Percentiles rank a stretch among this genome's conserved stretches.
These are phyloP conservation scores for Takashimella tepidaria DNA, from an alignment of 1,284 basidiomycete species.

Conservation along the genomic window DNA sequence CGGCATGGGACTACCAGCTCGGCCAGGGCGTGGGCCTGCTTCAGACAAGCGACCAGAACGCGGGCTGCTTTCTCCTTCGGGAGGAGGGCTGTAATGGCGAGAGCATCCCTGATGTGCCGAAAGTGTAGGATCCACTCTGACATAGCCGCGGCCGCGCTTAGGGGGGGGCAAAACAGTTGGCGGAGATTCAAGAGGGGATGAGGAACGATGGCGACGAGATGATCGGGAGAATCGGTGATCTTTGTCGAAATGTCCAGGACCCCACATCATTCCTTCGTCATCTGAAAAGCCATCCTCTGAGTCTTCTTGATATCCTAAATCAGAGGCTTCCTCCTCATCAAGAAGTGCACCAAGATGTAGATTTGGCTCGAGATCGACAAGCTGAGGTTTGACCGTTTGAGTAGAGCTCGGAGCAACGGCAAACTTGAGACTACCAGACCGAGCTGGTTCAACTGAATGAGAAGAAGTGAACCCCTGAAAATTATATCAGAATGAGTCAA, in stretches of 20 bases:
- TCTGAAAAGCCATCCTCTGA: conserved; percentile 35
- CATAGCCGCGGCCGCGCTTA: conserved; percentile 33
- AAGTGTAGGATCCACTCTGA: conserved; percentile 25
- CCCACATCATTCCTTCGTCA: conserved; percentile 13
- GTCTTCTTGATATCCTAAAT: conserved; percentile 35
- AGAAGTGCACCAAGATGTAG: neutral
- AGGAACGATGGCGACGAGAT: conserved; percentile 7
- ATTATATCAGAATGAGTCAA: too few species aligned
- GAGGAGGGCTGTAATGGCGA: conserved; percentile 36
- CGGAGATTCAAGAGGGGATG: conserved; percentile 9
- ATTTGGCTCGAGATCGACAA: neutral
- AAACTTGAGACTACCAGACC: conserved; percentile 23
- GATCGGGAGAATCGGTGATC: conserved; percentile 7
- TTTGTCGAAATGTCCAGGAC: conserved; percentile 11
- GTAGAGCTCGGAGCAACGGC: conserved; percentile 15
- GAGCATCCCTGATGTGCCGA: conserved; percentile 22
- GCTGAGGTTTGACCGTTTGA: neutral
- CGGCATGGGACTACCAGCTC: conserved; percentile 38
- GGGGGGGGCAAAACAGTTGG: conserved; percentile 22
- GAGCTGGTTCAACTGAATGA: neutral
- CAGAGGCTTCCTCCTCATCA: conserved; percentile 30
- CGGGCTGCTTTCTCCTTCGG: conserved; percentile 5
- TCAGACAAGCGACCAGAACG: conserved; percentile 15
- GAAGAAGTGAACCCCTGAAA: neutral
- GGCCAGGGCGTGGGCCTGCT: conserved; percentile 33